Conservation (phyloP, 2,329 filamentous ascomycete species). For the Xylaria sp. region DNA sequence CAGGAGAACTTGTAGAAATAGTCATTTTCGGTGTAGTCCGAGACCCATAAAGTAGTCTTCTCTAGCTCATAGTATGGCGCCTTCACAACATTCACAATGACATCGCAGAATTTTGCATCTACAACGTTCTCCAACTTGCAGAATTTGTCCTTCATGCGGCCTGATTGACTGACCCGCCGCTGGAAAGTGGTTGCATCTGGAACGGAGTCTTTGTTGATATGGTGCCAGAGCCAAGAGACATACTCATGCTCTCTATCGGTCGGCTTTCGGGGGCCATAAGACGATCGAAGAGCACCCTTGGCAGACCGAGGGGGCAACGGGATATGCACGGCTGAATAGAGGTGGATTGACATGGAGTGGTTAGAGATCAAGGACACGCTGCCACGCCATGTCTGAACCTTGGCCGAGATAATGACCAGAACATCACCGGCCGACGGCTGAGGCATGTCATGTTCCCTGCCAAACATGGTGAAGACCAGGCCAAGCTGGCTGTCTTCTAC, state of each 20-base stretch:
- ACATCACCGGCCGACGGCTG: conserved; percentile 52
- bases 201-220: conserved; percentile 39
- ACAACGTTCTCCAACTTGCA: conserved; percentile 58
- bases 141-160: conserved; percentile 52
- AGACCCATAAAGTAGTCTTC: conserved; percentile 62
- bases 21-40: conserved; percentile 74
- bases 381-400: conserved; percentile 38
- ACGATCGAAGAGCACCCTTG: conserved; percentile 27
- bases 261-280: conserved; percentile 15
- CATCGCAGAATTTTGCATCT: conserved; percentile 55
- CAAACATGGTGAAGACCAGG: conserved; percentile 57
- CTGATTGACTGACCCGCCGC: conserved; percentile 34
- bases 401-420: conserved; percentile 55
- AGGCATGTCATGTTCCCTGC: conserved; percentile 45
- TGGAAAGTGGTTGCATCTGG: conserved; percentile 43
- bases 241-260: conserved; percentile 37
- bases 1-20: conserved; percentile 51
- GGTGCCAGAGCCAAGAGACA: conserved; percentile 45
- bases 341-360: conserved; percentile 38
- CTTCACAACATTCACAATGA: conserved; percentile 65
- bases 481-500: conserved; percentile 39
- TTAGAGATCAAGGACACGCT: conserved; percentile 43
- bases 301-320: conserved; percentile 38
- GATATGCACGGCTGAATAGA: conserved; percentile 40
- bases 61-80: conserved; percentile 41